phyloP scores from a whole-genome alignment of 23 red algal genomes.

The Pyropia yezoensis region DNA sequence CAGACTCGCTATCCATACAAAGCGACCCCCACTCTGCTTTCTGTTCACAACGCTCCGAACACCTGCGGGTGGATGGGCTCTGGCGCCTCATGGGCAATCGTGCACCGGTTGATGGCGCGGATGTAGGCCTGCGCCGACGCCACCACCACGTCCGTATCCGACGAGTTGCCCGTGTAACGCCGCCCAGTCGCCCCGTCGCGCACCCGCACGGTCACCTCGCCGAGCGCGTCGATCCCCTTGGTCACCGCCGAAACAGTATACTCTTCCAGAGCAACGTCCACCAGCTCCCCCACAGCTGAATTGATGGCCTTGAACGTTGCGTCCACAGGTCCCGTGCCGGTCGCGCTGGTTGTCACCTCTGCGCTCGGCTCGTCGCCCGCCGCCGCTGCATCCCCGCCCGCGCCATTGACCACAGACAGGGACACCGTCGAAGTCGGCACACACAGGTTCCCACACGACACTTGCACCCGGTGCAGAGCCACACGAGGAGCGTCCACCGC shows the following conservation, averaged over 20 bases:
- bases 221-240: slow-evolving; percentile 92
- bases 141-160: slow-evolving; percentile 90
- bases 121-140: slow-evolving; percentile 84
- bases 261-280: slow-evolving; percentile 62
- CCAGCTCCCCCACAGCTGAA: slow-evolving; percentile 35
- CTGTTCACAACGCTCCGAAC: no score
- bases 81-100: slow-evolving; percentile 17
- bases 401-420: slow-evolving; percentile 22
- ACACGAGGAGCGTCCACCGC: slow-evolving; percentile 33
- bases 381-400: neutral
- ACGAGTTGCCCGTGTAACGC: slow-evolving; percentile 53
- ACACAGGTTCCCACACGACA: slow-evolving; percentile 72
- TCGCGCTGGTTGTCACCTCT: slow-evolving; percentile 46
- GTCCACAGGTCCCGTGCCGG: slow-evolving; percentile 90
- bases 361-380: slow-evolving; percentile 12
- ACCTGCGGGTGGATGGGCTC: slow-evolving; percentile 59
- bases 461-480: slow-evolving; percentile 66
- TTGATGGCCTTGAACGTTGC: slow-evolving; percentile 90
- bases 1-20: no score
- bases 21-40: no score
- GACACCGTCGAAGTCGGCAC: slow-evolving; percentile 76
- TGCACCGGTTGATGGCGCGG: slow-evolving; percentile 84
- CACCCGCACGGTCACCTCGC: slow-evolving; percentile 86
- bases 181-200: slow-evolving; percentile 46
- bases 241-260: slow-evolving; percentile 78